Conservation (phyloP, 768 basidiomycete genomes). For the Dacryopinax primogenitus region DNA sequence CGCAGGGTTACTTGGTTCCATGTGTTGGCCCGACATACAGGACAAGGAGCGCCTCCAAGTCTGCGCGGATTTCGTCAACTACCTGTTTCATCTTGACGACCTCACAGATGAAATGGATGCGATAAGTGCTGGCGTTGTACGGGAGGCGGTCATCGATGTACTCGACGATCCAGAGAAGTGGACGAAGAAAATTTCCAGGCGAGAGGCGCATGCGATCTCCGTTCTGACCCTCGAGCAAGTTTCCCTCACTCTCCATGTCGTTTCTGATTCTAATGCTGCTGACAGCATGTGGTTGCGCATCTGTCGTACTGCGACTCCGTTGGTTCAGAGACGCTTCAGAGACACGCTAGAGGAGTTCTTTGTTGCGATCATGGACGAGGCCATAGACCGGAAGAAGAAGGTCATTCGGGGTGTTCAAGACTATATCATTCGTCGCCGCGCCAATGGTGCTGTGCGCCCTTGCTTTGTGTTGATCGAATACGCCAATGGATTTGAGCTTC, state of each 20-base stretch:
- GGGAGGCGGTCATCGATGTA: slow-evolving; percentile 56
- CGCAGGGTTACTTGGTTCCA: slow-evolving; percentile 24
- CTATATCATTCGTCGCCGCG: not conserved
- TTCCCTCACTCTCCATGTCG: slow-evolving; percentile 8
- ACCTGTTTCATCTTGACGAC: slow-evolving; percentile 67
- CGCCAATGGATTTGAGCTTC: not conserved
- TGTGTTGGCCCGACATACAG: slow-evolving; percentile 48
- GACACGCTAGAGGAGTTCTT: slow-evolving; percentile 71
- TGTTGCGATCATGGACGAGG: slow-evolving; percentile 59
- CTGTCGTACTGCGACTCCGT: slow-evolving; percentile 45
- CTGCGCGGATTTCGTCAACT: slow-evolving; percentile 65
- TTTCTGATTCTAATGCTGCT: slow-evolving; percentile 13
- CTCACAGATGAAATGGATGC: slow-evolving; percentile 68
- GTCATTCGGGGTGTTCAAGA: not conserved
- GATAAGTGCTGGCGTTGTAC: slow-evolving; percentile 26
- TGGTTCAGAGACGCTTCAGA: slow-evolving; percentile 59
- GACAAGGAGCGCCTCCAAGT: slow-evolving; percentile 48
- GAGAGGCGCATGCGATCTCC: slow-evolving; percentile 38
- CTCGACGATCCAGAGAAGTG: slow-evolving; percentile 51
- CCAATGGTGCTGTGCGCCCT: not conserved
- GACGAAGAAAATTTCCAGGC: slow-evolving; percentile 42
- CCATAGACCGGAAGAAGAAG: not conserved
- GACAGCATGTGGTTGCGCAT: slow-evolving; percentile 58
- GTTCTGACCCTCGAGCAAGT: slow-evolving; percentile 46
- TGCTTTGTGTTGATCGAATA: not conserved